Base-by-base conservation (phyloP, 164 flowering plant genomes). In the Buxus sempervirens region DNA sequence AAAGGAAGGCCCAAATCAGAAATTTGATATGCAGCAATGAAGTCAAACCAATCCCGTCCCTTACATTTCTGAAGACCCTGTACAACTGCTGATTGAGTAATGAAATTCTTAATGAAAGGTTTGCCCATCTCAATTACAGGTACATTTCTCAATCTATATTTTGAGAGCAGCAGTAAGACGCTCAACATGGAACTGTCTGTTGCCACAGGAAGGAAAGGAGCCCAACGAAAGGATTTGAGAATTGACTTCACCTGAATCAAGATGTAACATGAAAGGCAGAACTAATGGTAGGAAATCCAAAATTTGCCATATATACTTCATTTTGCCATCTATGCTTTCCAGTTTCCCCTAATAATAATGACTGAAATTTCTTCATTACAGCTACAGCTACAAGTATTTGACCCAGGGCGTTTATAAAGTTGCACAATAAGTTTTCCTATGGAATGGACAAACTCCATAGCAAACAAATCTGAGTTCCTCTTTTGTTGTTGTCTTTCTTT, bases 1-100 rank as follows among this genome's bases (percentile, higher is more conserved):
- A 90, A 90, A 64, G 98, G 98, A 77, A 94, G 95, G 45, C 98
- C 98, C 61, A 90, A 62, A 73, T 91, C 96, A 48, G 92, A 82
- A 25, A 95, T 78, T 0, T 92, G 85, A 36, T 60, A 60, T 9
- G 79, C 58, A 22, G 91, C 72, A 59, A 91, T 90, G 79, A 75
- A 68, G 60, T 95, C 94, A 36, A 95, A 91, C 98, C 98, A 95
- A 64, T 95, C 94, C 74, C 96, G 84, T 57, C 98, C 98, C 69
- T 68, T 85, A 79, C 96, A 91, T 70, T 70, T 69, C 56, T 84
- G 84, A 58, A 91, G 96, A 57, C 96, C 96, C 36, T 85, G 85
- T 22, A 91, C 73, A 9, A 91, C 84, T 64, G 96, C 97, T 15
- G 94, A 89, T 71, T 95, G 98, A 67, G 98, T 94, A 53, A 94